A percentile compares a stretch with the other conserved stretches of the same genome.
phyloP scores from a whole-genome alignment of 1,284 basidiomycete genomes.

The Boletus semigastroideus region DNA sequence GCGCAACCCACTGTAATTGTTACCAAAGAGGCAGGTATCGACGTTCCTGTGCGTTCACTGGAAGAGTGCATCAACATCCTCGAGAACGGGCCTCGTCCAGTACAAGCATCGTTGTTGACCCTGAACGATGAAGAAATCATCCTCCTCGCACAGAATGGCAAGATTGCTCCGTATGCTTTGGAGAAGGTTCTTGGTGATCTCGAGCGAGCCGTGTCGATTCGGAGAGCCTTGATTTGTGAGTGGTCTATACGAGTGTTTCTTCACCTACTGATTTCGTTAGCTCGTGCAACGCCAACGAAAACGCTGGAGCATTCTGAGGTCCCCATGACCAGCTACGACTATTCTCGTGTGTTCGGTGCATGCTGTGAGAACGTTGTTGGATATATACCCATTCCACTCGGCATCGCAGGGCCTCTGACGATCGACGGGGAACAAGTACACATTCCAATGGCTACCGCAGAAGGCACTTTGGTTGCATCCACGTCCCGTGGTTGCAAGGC shows the following conservation, averaged over 20 bases:
- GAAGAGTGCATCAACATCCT: conserved; percentile 87
- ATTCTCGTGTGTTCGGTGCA: conserved; percentile 91
- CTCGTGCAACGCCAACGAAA: conserved; percentile 83
- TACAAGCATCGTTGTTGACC: conserved; percentile 50
- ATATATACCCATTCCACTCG: conserved; percentile 94
- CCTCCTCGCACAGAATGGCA: conserved; percentile 86
- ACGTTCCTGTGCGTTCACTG: conserved; percentile 53
- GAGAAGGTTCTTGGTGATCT: conserved; percentile 91
- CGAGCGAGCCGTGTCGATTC: conserved; percentile 84
- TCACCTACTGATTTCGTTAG: conserved; percentile 39
- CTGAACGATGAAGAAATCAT: conserved; percentile 95
- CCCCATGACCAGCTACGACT: conserved; percentile 89
- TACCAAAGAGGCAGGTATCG: conserved; percentile 16
- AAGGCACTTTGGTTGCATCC: conserved; percentile 97
- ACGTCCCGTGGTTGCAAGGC: conserved; percentile 98
- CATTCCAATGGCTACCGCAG: conserved; percentile 99
- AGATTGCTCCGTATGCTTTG: conserved; percentile 91
- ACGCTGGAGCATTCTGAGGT: conserved; percentile 85
- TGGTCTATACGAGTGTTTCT: conserved; percentile 18
- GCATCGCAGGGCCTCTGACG: conserved; percentile 93
- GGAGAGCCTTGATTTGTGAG: conserved; percentile 89
- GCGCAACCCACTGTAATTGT: conserved; percentile 28
- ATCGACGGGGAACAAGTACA: conserved; percentile 87
- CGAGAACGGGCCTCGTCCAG: conserved; percentile 77
- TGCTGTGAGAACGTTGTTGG: conserved; percentile 99